Evolutionary conservation across 257 asterid species (phyloP).

Genomic region (Salvia hispanica): DNA sequence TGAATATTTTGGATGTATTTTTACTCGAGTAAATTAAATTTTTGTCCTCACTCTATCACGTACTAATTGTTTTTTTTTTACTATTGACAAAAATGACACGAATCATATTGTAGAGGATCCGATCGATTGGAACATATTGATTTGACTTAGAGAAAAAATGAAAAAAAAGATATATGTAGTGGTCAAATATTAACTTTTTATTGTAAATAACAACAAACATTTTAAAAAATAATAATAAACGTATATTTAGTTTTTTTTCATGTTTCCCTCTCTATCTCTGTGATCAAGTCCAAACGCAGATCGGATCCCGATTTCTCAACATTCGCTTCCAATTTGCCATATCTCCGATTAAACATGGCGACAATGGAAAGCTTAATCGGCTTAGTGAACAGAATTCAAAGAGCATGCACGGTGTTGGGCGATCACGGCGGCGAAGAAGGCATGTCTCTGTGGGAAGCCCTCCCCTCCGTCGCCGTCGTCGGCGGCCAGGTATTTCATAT

Average conservation of each 20-base stretch:
- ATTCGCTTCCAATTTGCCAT: conserved; percentile 28
- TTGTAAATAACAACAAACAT: no score
- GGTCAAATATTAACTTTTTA: no score
- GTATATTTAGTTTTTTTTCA: conserved; percentile 8
- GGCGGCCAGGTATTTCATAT: conserved; percentile 81
- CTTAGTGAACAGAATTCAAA: conserved; percentile 80
- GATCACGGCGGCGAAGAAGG: conserved; percentile 99
- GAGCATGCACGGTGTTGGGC: conserved; percentile 95
- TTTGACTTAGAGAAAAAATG: no score
- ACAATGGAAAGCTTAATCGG: conserved; percentile 96
- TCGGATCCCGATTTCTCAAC: conserved; percentile 31
- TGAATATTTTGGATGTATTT: no score
- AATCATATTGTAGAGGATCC: no score
- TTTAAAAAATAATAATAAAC: no score
- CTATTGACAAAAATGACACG: no score
- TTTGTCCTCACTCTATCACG: no score
- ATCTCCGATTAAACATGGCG: conserved; percentile 55
- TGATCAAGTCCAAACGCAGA: conserved; percentile 22
- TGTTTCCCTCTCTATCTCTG: conserved; percentile 22
- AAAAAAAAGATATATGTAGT: no score
- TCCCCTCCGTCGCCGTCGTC: conserved; percentile 97
- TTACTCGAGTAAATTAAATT: no score
- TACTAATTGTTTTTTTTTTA: no score
- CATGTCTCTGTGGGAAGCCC: conserved; percentile 98
- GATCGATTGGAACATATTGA: no score